Conservation (phyloP, 2,329 filamentous ascomycete species). For the Lasiodiplodia sp. region DNA sequence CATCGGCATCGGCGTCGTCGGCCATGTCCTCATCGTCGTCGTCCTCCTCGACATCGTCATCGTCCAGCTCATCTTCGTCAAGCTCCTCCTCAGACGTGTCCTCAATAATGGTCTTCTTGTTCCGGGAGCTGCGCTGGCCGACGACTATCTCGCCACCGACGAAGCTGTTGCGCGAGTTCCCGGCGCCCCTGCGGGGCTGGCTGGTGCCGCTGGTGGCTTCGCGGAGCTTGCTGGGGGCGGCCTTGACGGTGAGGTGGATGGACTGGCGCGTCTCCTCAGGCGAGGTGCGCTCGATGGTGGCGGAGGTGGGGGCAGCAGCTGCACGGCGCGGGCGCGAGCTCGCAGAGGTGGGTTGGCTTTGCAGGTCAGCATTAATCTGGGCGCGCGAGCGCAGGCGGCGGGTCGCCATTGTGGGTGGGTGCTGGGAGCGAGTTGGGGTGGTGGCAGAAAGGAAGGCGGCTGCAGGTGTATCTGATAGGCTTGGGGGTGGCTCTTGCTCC, state of each 20-base stretch:
- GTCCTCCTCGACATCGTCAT: conserved; percentile 48
- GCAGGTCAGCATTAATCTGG: conserved; percentile 36
- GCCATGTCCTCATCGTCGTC: conserved; percentile 48
- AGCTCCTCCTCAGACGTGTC: conserved; percentile 52
- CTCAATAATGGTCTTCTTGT: conserved; percentile 48
- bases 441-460: conserved; percentile 16
- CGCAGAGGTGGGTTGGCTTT: conserved; percentile 44
- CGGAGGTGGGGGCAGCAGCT: conserved; percentile 37
- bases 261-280: conserved; percentile 54
- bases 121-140: conserved; percentile 49
- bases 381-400: conserved; percentile 49
- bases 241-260: conserved; percentile 59
- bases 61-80: conserved; percentile 47
- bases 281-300: conserved; percentile 46
- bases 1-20: conserved; percentile 34
- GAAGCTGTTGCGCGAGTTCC: conserved; percentile 37
- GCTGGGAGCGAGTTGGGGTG: conserved; percentile 9
- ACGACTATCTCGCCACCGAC: conserved; percentile 39
- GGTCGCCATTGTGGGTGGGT: conserved; percentile 37
- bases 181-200: conserved; percentile 38
- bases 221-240: conserved; percentile 57
- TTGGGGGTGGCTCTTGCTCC: conserved; percentile 28
- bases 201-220: conserved; percentile 52
- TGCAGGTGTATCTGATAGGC: conserved; percentile 27
- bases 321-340: conserved; percentile 49